Conservation (phyloP, 306 rosid genomes). For the Inga laurina region DNA sequence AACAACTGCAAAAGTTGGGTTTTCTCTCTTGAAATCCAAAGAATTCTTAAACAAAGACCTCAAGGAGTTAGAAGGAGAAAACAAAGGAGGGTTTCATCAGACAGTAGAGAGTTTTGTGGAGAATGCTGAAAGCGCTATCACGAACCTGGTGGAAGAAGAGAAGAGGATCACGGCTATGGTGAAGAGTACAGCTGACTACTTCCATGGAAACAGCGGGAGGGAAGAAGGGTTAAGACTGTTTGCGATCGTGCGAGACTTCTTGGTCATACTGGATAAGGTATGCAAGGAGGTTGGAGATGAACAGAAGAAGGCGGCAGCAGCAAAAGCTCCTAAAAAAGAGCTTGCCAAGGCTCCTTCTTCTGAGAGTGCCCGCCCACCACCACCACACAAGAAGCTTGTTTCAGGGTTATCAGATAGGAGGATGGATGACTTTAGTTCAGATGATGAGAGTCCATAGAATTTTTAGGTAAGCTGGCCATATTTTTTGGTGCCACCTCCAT, state of each 20-base stretch:
- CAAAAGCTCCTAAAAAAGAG: slow-evolving; percentile 44
- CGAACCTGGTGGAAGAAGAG: slow-evolving; percentile 69
- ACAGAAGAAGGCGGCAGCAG: slow-evolving; percentile 42
- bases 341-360: slow-evolving; percentile 27
- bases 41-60: slow-evolving; percentile 57
- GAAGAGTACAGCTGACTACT: slow-evolving; percentile 93
- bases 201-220: slow-evolving; percentile 79
- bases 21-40: slow-evolving; percentile 48
- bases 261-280: slow-evolving; percentile 74
- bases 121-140: slow-evolving; percentile 67
- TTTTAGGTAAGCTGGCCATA: slow-evolving; percentile 20
- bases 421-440: slow-evolving; percentile 69
- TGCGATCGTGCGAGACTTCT: slow-evolving; percentile 75
- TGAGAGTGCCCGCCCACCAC: slow-evolving; percentile 42
- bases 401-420: slow-evolving; percentile 76
- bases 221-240: slow-evolving; percentile 88
- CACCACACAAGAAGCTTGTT: slow-evolving; percentile 64
- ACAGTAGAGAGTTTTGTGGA: slow-evolving; percentile 60
- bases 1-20: slow-evolving; percentile 72
- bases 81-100: slow-evolving; percentile 48
- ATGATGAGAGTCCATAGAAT: slow-evolving; percentile 76
- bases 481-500: slow-evolving; percentile 11
- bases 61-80: slow-evolving; percentile 47
- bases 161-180: slow-evolving; percentile 76
- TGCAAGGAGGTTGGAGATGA: slow-evolving; percentile 70